These are phyloP conservation scores for Porphyridium purpureum DNA, from an alignment of 23 red algal species.

Conservation along the genomic window DNA sequence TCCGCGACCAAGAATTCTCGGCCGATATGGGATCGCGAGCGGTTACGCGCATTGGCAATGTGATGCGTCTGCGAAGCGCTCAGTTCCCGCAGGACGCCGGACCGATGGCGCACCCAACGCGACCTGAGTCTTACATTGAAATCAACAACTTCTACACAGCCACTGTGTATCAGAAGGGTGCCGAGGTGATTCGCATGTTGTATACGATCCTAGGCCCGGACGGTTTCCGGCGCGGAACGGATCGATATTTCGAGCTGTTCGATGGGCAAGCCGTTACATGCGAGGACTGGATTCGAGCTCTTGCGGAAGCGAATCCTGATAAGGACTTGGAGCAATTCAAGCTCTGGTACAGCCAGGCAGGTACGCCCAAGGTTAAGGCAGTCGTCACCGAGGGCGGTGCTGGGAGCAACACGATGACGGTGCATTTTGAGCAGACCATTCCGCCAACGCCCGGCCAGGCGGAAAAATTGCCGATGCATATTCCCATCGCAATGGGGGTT, in stretches of 20 bases:
- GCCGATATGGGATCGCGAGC: conserved; percentile 64
- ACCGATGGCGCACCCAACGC: conserved; percentile 90
- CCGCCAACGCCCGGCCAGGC: conserved; percentile 61
- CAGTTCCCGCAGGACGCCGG: conserved; percentile 99
- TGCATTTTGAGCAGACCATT: conserved; percentile 43
- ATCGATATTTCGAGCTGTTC: conserved; percentile 86
- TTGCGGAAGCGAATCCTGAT: conserved; percentile 66
- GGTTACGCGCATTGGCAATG: conserved; percentile 87
- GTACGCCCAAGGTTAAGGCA: conserved; percentile 49
- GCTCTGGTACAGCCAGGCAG: conserved; percentile 81
- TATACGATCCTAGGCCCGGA: conserved; percentile 53
- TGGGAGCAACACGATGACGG: conserved; percentile 11
- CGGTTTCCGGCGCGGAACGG: conserved; percentile 85
- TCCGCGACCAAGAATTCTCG: conserved; percentile 79
- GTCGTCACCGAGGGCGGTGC: conserved; percentile 31
- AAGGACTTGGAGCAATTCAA: conserved; percentile 45
- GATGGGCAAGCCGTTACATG: conserved; percentile 97
- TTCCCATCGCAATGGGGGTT: conserved; percentile 70
- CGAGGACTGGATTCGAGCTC: conserved; percentile 79
- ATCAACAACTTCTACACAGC: conserved; percentile 91
- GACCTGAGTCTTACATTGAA: conserved; percentile 63
- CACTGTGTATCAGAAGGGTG: conserved; percentile 93
- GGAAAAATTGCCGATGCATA: conserved; percentile 36
- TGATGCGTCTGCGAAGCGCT: conserved; percentile 37
- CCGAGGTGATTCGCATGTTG: conserved; percentile 92